Base-by-base conservation (phyloP, 176 grass and related monocot species). In the Cocos nucifera region DNA sequence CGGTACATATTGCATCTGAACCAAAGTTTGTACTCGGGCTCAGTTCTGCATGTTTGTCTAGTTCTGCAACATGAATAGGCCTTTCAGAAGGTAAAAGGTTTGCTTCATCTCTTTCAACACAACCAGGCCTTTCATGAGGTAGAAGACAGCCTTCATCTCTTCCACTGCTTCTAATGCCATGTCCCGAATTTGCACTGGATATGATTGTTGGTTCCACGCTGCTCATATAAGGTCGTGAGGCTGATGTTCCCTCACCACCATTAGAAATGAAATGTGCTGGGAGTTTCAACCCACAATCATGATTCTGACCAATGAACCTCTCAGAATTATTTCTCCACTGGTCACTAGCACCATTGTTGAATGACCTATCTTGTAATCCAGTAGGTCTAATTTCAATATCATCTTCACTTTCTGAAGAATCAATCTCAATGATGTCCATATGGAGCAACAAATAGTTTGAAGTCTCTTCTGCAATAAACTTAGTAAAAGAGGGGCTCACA, bases 351-450 rank as follows among this genome's bases (percentile, higher is more conserved):
- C 20, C 51, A 9, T 55, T 52, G 21, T 14, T 32, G 17, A 16
- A 35, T 4, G 24, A 39, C 18, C 18, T 17, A 5, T 68, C 28
- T 39, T 24, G 25, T 35, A n/a, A 68, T 48, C 17, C 52, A 56
- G 18, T 17, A 44, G 35, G 35, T 17, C 15, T 28, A 18, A 21
- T 22, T 12, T 27, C 52, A 51, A 39, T 22, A 35, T 56, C 51
- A 56, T 68, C 65, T 23, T 68, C 65, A 68, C 65, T 68, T 15
- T 55, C 53, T 21, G 65, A 56, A 32, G 65, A 68, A 20, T 68
- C 19, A 39, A 68, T 68, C 52, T 68, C 65, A 56, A 68, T 68
- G 53, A 68, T 48, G 56, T 68, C 65, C 65, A 68, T 57, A 68
- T 27, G 17, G 22, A 9, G 21, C 49, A 65, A 18, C 26, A 28